Percentiles rank a stretch among this genome's conserved stretches.
Evolutionary conservation across 768 basidiomycete species (phyloP).

Genomic region (Clitopilus passeckerianus): DNA sequence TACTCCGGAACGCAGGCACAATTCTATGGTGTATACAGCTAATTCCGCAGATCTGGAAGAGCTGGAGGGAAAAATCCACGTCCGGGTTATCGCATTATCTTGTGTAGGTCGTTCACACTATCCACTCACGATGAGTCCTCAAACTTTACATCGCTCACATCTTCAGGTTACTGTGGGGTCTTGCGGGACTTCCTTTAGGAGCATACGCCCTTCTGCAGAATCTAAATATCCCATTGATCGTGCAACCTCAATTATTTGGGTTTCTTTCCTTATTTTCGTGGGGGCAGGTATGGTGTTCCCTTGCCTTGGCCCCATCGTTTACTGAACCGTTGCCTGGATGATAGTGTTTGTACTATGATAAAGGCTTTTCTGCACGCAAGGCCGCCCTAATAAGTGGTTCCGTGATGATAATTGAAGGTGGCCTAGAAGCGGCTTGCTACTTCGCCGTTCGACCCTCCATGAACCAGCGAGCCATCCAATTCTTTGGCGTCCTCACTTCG

Average conservation of each 20-base stretch:
- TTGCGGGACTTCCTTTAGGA: constrained; percentile 58
- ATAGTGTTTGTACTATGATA: constrained; percentile 67
- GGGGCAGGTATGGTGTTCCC: constrained; percentile 47
- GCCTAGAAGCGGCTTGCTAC: constrained; percentile 55
- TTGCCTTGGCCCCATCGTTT: neutral
- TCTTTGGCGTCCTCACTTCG: constrained; percentile 61
- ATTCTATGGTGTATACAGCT: constrained; percentile 65
- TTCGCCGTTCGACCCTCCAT: constrained; percentile 48
- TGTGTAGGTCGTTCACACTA: constrained; percentile 36
- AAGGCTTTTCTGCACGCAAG: constrained; percentile 27
- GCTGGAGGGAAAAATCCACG: constrained; percentile 60
- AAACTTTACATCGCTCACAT: too few species aligned
- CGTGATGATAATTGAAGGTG: constrained; percentile 42
- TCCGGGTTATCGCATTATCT: constrained; percentile 65
- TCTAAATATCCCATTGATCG: constrained; percentile 67
- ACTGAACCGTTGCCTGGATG: constrained; percentile 8
- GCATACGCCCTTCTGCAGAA: constrained; percentile 60
- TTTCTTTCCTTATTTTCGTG: constrained; percentile 57
- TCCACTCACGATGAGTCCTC: neutral
- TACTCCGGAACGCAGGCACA: constrained; percentile 36
- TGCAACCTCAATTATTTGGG: constrained; percentile 65
- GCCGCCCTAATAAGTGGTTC: constrained; percentile 30
- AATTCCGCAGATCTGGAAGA: constrained; percentile 73
- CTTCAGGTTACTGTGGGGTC: constrained; percentile 55
- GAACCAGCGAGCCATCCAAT: constrained; percentile 29